phyloP scores from a whole-genome alignment of 106 monocot genomes.

The Dendrobium catenatum region DNA sequence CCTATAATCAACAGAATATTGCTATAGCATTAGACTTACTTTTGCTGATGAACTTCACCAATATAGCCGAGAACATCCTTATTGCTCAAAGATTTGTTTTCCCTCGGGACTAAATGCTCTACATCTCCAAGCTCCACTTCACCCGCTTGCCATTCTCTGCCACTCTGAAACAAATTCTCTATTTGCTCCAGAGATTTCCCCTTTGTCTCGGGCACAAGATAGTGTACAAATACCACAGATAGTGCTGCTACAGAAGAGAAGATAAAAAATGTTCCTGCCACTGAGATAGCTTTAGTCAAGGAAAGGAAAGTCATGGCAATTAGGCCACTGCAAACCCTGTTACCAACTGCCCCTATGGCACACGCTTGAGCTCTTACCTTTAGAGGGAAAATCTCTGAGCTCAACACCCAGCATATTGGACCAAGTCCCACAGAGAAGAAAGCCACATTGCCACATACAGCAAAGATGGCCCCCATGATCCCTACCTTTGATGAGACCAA shows the following conservation, averaged over 20 bases:
- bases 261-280: conserved; percentile 65
- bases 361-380: conserved; percentile 86
- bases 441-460: conserved; percentile 85
- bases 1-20: background rate
- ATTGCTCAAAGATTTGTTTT: background rate
- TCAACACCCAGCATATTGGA: conserved; percentile 80
- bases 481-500: conserved; percentile 37
- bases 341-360: conserved; percentile 68
- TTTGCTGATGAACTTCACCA: background rate
- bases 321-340: conserved; percentile 72
- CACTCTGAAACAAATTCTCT: conserved; percentile 53
- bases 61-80: background rate
- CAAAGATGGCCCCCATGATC: conserved; percentile 40
- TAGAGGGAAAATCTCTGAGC: conserved; percentile 82
- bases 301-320: conserved; percentile 93
- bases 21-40: background rate
- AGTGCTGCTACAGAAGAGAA: conserved; percentile 55
- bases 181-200: conserved; percentile 89
- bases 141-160: conserved; percentile 24
- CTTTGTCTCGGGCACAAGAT: conserved; percentile 80
- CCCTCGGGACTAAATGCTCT: conserved; percentile 41
- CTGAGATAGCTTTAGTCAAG: conserved; percentile 44
- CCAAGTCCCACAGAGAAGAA: conserved; percentile 95
- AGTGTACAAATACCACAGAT: conserved; percentile 61
- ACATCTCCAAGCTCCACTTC: conserved; percentile 81